phyloP scores from a whole-genome alignment of 169 alveolate species.

The Plasmodium inui region DNA sequence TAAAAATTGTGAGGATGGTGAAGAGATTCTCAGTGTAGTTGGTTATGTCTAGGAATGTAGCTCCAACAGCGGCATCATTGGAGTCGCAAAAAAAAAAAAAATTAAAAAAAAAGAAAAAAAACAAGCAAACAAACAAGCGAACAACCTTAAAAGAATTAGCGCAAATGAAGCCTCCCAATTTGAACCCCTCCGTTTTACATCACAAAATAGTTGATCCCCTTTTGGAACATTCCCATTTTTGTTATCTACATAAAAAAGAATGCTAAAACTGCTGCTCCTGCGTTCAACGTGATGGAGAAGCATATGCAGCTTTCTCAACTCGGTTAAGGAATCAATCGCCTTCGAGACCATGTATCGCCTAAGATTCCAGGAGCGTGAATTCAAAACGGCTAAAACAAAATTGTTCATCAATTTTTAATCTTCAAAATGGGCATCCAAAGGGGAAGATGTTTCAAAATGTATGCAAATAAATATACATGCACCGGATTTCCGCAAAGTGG shows the following conservation, averaged over 20 bases:
- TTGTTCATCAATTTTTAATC: background rate
- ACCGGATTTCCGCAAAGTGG: background rate
- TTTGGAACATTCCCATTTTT: background rate
- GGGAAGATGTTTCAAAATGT: background rate
- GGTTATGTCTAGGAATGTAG: background rate
- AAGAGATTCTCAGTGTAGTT: background rate
- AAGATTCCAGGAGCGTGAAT: background rate
- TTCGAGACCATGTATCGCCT: background rate
- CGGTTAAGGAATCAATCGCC: background rate
- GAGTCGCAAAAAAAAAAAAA: background rate
- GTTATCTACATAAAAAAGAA: background rate
- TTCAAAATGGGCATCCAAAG: background rate
- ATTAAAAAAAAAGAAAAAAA: background rate
- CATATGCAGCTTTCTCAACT: background rate
- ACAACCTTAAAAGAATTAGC: background rate
- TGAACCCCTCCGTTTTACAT: background rate
- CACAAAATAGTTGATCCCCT: background rate
- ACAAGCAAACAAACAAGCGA: background rate
- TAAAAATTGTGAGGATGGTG: background rate
- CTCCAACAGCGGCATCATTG: background rate
- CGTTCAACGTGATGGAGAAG: background rate
- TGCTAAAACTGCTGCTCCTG: background rate
- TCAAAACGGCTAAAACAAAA: background rate
- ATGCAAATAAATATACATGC: background rate
- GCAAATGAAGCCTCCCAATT: background rate